Base-by-base conservation (phyloP, 192 early-diverging fungal species). In the Backusella tuberculispora region DNA sequence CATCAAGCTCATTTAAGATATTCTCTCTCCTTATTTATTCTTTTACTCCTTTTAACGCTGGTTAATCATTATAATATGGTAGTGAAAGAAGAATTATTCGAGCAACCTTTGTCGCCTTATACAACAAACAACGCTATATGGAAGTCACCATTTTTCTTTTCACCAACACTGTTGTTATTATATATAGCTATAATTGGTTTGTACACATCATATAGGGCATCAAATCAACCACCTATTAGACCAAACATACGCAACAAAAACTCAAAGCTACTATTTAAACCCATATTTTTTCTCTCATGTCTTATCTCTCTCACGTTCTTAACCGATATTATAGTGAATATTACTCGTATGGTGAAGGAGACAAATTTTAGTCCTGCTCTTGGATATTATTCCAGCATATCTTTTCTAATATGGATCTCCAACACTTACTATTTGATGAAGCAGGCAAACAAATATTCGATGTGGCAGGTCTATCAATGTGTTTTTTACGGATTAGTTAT, bases 401-500 rank as follows among this genome's bases (percentile, higher is more conserved):
- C 77, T 5, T 76, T 77, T 21, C 37, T 80, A 15, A 81, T 83
- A 21, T 77, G 85, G 74, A 42, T 66, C 2, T 42, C 81, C 7
- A 80, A 81, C 41, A 29, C 84, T n/a, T 47, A 46, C 6, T 46
- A 81, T 26, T 76, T 86, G 65, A 14, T 74, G 19, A 21, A 76
- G 34, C 83, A 86, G 43, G 50, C 73, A 37, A 50, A 71, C 1
- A 80, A 72, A 45, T 78, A 74, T 8, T 80, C 83, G 0, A 78
- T 76, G 45, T 86, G 83, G 83, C 78, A 81, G 42, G 85, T 80
- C 81, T 66, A 81, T 26, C 82, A 84, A 47, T 85, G 84, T 79
- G 42, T 40, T 4, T 89, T 90, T 53, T 90, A 85, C 80, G 74
- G 66, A 56, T 48, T 84, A 7, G 78, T 82, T 5, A 71, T 83